Evolutionary conservation across 2,329 filamentous ascomycete genomes (phyloP).

Genomic region (Macroventuria anomochaeta): DNA sequence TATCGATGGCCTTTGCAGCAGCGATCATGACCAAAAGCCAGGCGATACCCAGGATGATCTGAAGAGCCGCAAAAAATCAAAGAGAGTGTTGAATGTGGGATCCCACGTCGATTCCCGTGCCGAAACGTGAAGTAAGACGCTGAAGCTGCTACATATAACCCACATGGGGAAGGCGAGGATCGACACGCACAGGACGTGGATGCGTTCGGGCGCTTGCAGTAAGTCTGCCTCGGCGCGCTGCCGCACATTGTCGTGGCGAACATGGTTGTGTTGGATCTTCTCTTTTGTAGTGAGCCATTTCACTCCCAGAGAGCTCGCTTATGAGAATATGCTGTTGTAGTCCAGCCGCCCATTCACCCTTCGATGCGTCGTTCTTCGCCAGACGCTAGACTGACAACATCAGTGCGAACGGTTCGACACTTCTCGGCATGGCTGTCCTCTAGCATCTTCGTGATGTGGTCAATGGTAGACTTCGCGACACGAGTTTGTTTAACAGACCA

Average conservation of each 20-base stretch:
- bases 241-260: neutral
- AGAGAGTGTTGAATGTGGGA: neutral
- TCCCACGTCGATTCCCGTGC: neutral
- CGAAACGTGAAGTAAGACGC: neutral
- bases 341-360: slow-evolving; percentile 8
- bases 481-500: slow-evolving; percentile 60
- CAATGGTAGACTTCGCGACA: slow-evolving; percentile 47
- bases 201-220: neutral
- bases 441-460: slow-evolving; percentile 41
- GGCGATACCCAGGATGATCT: neutral
- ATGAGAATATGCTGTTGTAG: neutral
- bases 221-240: too few species aligned
- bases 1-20: neutral
- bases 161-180: neutral
- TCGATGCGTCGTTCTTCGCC: slow-evolving; percentile 33
- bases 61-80: neutral
- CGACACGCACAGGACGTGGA: neutral
- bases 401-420: slow-evolving; percentile 17
- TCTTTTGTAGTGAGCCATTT: neutral
- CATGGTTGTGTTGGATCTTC: too few species aligned
- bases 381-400: slow-evolving; percentile 28
- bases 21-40: neutral
- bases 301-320: too few species aligned
- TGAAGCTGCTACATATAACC: neutral
- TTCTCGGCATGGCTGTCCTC: slow-evolving; percentile 25